phyloP scores from a whole-genome alignment of 225 moss, liverwort and hornwort species.

The Sphagnum tenellum region DNA sequence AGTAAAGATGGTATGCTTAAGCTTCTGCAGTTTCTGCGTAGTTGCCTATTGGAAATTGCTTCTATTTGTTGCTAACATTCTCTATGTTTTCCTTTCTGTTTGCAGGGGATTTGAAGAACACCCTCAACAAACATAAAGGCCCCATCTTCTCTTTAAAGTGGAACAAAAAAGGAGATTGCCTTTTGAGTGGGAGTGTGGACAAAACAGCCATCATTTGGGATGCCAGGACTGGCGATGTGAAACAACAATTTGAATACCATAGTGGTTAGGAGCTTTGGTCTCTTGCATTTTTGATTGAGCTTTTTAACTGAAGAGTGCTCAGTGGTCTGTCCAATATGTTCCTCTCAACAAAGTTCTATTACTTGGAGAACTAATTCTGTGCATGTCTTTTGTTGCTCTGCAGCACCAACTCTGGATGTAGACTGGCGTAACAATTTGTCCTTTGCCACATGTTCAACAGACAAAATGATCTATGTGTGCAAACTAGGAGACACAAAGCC shows the following conservation, averaged over 20 bases:
- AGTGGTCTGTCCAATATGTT: no score
- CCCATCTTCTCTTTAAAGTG: slow-evolving; percentile 97
- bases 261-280: slow-evolving; percentile 30
- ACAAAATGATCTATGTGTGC: slow-evolving; percentile 99
- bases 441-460: slow-evolving; percentile 97
- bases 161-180: slow-evolving; percentile 99
- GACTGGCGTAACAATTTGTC: slow-evolving; percentile 98
- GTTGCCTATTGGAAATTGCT: no score
- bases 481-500: slow-evolving; percentile 92
- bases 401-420: slow-evolving; percentile 98
- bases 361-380: no score
- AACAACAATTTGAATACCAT: slow-evolving; percentile 97
- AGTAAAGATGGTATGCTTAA: slow-evolving; percentile 83
- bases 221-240: slow-evolving; percentile 95
- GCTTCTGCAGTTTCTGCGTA: neutral
- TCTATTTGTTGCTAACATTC: no score
- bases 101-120: slow-evolving; percentile 94
- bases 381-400: slow-evolving; percentile 9
- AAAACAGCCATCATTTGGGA: slow-evolving; percentile 99
- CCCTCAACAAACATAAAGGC: slow-evolving; percentile 93
- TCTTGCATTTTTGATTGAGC: no score
- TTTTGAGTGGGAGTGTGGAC: slow-evolving; percentile 97
- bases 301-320: no score
- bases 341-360: no score
- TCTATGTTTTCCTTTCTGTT: neutral